phyloP scores from a whole-genome alignment of 2,329 filamentous ascomycete genomes.

The Torrubiellomyces zombiae region DNA sequence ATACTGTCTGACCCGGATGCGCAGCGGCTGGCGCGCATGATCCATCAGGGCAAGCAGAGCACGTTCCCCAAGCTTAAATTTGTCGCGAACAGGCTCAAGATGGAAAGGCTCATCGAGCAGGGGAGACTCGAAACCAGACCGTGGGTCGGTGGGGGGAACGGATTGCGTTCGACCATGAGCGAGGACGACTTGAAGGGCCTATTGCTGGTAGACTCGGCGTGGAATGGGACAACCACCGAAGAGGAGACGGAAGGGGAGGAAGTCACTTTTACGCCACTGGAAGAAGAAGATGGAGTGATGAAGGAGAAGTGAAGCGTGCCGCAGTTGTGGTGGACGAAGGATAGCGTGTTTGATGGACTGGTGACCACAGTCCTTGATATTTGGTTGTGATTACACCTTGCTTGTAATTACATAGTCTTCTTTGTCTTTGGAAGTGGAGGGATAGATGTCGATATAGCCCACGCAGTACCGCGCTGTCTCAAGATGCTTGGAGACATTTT shows the following conservation, averaged over 20 bases:
- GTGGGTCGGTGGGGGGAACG: conserved; percentile 29
- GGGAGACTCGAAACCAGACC: conserved; percentile 37
- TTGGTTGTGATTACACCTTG: too few relatives aligned
- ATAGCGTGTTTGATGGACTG: too few relatives aligned
- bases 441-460: too few relatives aligned
- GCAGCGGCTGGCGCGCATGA: conserved; percentile 65
- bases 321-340: not conserved
- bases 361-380: too few relatives aligned
- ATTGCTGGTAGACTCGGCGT: conserved; percentile 19
- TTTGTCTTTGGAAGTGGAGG: too few relatives aligned
- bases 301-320: not conserved
- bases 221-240: conserved; percentile 17
- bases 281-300: conserved; percentile 10
- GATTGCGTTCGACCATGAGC: conserved; percentile 43
- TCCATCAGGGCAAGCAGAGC: conserved; percentile 77
- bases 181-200: conserved; percentile 41
- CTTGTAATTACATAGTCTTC: too few relatives aligned
- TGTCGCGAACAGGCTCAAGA: conserved; percentile 67
- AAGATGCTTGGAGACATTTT: too few relatives aligned
- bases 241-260: conserved; percentile 21
- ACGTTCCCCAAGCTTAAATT: conserved; percentile 88
- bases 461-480: too few relatives aligned
- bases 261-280: conserved; percentile 7
- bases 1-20: conserved; percentile 74
- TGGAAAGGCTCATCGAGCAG: conserved; percentile 54